These are phyloP conservation scores for Micractinium conductrix DNA, from an alignment of 139 green algal species.

Conservation along the genomic window DNA sequence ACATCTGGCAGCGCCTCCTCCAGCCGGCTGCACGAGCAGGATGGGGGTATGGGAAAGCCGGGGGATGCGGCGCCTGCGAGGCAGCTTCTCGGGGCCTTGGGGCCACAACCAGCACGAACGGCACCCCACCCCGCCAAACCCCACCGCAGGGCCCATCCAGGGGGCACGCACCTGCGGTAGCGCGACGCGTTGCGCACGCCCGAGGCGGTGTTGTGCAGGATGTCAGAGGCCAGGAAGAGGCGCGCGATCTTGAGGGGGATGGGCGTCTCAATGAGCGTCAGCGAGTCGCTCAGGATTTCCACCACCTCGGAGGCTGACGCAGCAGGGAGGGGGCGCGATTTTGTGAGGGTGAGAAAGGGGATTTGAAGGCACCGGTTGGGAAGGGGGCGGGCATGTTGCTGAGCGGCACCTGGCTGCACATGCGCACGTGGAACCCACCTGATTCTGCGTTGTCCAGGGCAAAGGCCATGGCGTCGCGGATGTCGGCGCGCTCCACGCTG, in stretches of 20 bases:
- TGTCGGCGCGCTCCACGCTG: slow-evolving; percentile 68
- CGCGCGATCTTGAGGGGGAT: slow-evolving; percentile 84
- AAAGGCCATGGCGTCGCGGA: slow-evolving; percentile 92
- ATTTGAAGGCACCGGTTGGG: too few species aligned
- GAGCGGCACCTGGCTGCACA: too few species aligned
- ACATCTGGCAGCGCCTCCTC: slow-evolving; percentile 85
- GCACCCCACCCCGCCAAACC: neutral
- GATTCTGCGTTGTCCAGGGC: slow-evolving; percentile 90
- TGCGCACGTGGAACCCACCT: too few species aligned
- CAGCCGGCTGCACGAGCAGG: slow-evolving; percentile 49
- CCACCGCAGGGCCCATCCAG: too few species aligned
- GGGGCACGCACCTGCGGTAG: slow-evolving; percentile 71
- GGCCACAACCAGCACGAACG: too few species aligned
- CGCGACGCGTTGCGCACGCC: slow-evolving; percentile 89
- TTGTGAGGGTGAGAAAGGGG: neutral
- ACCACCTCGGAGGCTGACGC: slow-evolving; percentile 68
- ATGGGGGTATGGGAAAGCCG: neutral
- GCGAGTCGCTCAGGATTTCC: slow-evolving; percentile 82
- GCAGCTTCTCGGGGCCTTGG: too few species aligned
- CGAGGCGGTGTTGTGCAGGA: slow-evolving; percentile 93
- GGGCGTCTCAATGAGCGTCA: slow-evolving; percentile 89
- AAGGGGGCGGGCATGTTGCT: too few species aligned
- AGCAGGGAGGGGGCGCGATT: neutral
- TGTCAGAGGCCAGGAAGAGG: slow-evolving; percentile 93
- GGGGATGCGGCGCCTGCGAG: neutral